These are phyloP conservation scores for Cotoneaster glaucophyllus DNA, from an alignment of 306 rosid genomes.

Conservation along the genomic window DNA sequence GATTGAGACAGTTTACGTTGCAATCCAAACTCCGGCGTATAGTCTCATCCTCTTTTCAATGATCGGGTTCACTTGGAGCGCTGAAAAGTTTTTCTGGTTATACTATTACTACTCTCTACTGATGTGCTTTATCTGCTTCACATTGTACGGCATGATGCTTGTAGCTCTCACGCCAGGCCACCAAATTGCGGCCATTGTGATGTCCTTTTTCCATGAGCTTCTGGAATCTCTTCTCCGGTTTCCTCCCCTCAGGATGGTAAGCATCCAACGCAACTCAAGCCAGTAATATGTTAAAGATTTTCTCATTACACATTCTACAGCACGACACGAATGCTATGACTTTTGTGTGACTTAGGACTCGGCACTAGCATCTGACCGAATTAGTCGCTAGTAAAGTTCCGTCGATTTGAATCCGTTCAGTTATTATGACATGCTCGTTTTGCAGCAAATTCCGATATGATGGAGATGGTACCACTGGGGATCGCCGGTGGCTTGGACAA, in stretches of 20 bases:
- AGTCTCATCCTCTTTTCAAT: constrained; percentile 45
- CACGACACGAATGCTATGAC: background rate
- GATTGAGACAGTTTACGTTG: constrained; percentile 44
- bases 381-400: no score
- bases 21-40: constrained; percentile 35
- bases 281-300: background rate
- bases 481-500: constrained; percentile 47
- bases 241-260: constrained; percentile 35
- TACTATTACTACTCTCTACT: constrained; percentile 51
- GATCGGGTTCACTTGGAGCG: constrained; percentile 50
- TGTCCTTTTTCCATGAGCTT: constrained; percentile 45
- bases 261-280: background rate
- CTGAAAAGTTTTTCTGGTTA: constrained; percentile 49
- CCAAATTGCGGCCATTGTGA: constrained; percentile 43
- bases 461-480: constrained; percentile 63
- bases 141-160: constrained; percentile 61
- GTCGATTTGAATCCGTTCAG: no score
- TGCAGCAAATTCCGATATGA: constrained; percentile 63
- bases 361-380: no score
- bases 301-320: background rate
- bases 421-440: background rate
- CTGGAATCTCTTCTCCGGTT: constrained; percentile 61
- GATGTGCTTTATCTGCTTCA: constrained; percentile 47
- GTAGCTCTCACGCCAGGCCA: constrained; percentile 54
- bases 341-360: background rate